These are phyloP conservation scores for Fusarium longipes DNA, from an alignment of 2,329 filamentous ascomycete species.

Conservation along the genomic window DNA sequence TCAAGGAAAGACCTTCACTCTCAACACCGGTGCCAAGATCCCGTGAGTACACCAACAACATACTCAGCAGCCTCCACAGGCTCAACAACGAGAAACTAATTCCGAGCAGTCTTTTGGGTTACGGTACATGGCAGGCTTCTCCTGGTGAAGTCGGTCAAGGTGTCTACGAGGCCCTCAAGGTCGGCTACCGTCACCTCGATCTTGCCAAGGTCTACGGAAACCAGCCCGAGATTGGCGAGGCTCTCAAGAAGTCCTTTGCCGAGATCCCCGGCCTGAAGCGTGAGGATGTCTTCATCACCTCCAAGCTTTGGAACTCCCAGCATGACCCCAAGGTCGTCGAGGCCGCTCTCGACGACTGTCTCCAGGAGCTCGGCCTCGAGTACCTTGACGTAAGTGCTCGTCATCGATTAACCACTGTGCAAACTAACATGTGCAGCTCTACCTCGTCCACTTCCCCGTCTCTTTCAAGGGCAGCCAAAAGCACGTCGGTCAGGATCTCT, in stretches of 20 bases:
- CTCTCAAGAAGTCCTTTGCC: conserved; percentile 68
- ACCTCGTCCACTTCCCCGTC: conserved; percentile 73
- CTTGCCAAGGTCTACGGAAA: conserved; percentile 70
- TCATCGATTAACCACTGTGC: background rate
- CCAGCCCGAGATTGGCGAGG: conserved; percentile 72
- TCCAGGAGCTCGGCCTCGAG: conserved; percentile 72
- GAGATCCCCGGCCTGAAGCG: conserved; percentile 74
- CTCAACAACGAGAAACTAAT: background rate
- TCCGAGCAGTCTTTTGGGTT: background rate
- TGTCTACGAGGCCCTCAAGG: conserved; percentile 61
- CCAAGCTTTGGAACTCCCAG: conserved; percentile 72
- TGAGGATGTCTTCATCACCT: conserved; percentile 74
- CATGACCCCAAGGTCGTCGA: conserved; percentile 62
- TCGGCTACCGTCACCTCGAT: conserved; percentile 66
- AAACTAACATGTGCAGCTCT: conserved; percentile 55
- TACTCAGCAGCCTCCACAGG: background rate
- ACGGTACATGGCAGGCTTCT: conserved; percentile 21
- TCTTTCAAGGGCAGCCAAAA: conserved; percentile 51
- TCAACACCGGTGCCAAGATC: conserved; percentile 13
- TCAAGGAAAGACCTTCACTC: conserved; percentile 18
- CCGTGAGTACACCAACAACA: background rate
- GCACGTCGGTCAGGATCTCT: conserved; percentile 57
- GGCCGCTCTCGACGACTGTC: conserved; percentile 71
- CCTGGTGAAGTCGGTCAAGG: conserved; percentile 56
- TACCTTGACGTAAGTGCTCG: conserved; percentile 67